phyloP scores from a whole-genome alignment of 2,329 filamentous ascomycete genomes.

The Mollisia scopiformis region DNA sequence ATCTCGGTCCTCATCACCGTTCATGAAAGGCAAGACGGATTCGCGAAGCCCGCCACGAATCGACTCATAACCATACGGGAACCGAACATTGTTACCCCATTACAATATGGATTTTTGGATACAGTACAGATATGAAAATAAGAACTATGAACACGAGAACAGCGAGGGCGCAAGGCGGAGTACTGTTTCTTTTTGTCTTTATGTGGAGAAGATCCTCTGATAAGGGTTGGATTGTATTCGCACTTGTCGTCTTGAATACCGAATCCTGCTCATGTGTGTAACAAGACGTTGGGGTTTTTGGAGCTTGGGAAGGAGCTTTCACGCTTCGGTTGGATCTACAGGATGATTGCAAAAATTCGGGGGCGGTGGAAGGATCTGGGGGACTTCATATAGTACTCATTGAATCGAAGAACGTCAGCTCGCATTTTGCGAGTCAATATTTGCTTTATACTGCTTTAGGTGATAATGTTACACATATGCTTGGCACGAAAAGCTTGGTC shows the following conservation, averaged over 20 bases:
- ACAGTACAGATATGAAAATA: neutral
- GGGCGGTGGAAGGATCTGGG: neutral
- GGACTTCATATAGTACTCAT: neutral
- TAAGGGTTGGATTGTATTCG: neutral
- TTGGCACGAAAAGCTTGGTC: neutral
- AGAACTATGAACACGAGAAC: neutral
- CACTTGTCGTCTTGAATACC: too few species aligned
- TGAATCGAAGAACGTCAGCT: neutral
- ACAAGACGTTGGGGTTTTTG: neutral
- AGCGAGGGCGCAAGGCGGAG: neutral
- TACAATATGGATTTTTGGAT: neutral
- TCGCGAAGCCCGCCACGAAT: slow-evolving; percentile 30
- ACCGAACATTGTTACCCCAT: neutral
- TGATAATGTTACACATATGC: neutral
- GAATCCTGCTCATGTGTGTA: too few species aligned
- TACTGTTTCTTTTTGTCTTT: neutral
- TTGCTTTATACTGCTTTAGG: neutral
- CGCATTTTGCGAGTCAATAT: neutral
- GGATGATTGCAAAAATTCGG: neutral
- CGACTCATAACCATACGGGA: slow-evolving; percentile 21
- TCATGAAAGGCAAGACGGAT: slow-evolving; percentile 24
- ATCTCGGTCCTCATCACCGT: slow-evolving; percentile 24
- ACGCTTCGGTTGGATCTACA: neutral
- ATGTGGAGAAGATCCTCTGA: neutral
- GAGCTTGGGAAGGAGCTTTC: neutral